phyloP scores from a whole-genome alignment of 2,329 filamentous ascomycete species.

The Neopestalotiopsis clavispora region DNA sequence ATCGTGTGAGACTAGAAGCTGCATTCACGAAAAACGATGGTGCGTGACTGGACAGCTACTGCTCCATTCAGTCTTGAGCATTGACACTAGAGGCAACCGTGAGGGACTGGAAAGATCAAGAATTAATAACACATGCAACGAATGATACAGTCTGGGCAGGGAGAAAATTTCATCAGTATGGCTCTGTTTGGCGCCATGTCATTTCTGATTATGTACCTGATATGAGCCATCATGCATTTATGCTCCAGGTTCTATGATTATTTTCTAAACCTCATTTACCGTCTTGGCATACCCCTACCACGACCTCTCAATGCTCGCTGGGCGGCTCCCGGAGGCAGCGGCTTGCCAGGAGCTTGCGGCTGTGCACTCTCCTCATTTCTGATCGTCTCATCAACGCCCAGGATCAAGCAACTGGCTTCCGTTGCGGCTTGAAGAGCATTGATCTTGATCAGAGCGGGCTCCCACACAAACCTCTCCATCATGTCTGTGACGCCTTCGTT shows the following conservation, averaged over 20 bases:
- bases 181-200: conserved; percentile 15
- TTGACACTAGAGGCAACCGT: no score
- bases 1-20: no score
- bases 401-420: conserved; percentile 92
- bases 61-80: no score
- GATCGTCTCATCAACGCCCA: conserved; percentile 98
- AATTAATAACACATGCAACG: no score
- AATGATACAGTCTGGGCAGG: no score
- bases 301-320: conserved; percentile 85
- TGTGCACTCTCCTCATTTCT: conserved; percentile 92
- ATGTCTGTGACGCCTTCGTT: conserved; percentile 94
- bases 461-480: conserved; percentile 96
- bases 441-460: conserved; percentile 93
- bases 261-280: conserved; percentile 51
- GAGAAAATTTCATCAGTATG: not conserved
- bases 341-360: conserved; percentile 79
- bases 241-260: conserved; percentile 12
- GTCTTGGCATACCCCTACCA: conserved; percentile 87
- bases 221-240: conserved; percentile 20
- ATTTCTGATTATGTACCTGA: conserved; percentile 9
- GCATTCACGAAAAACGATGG: no score
- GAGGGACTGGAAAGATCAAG: no score
- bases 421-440: conserved; percentile 97
- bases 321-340: conserved; percentile 79
- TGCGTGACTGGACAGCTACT: no score